phyloP scores from a whole-genome alignment of 805 yeast genomes.

The Teunomyces cretensis region DNA sequence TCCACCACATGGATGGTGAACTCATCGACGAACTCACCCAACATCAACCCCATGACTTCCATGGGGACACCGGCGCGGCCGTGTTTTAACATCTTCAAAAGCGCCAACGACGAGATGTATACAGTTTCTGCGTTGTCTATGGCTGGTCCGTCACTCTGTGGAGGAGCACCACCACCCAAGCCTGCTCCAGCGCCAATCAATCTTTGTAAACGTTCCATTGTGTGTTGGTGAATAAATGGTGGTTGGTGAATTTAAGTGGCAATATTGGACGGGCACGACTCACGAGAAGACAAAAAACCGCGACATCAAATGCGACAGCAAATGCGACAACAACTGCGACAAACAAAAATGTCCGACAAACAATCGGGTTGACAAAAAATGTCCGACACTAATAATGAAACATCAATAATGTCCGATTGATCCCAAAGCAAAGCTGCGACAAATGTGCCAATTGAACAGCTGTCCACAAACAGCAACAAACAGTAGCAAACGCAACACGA shows the following conservation, averaged over 20 bases:
- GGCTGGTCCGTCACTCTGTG: slow-evolving; percentile 69
- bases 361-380: too few relatives aligned
- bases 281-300: not conserved
- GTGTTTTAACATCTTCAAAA: slow-evolving; percentile 94
- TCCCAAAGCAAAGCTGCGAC: too few relatives aligned
- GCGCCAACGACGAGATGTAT: slow-evolving; percentile 91
- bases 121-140: slow-evolving; percentile 96
- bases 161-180: slow-evolving; percentile 41
- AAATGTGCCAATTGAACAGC: too few relatives aligned
- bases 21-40: slow-evolving; percentile 97
- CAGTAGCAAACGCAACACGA: too few relatives aligned
- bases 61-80: slow-evolving; percentile 88
- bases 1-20: slow-evolving; percentile 96
- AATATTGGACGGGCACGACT: not conserved
- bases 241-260: not conserved
- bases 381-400: too few relatives aligned
- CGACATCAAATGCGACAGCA: not conserved
- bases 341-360: too few relatives aligned
- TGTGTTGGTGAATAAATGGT: slow-evolving; percentile 1
- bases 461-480: too few relatives aligned
- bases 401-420: too few relatives aligned
- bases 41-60: slow-evolving; percentile 95
- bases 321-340: not conserved
- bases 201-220: slow-evolving; percentile 51
- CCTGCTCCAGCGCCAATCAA: slow-evolving; percentile 48